Evolutionary conservation across 495 filamentous ascomycete genomes (phyloP).

Genomic region (Geoglossum glabrum): DNA sequence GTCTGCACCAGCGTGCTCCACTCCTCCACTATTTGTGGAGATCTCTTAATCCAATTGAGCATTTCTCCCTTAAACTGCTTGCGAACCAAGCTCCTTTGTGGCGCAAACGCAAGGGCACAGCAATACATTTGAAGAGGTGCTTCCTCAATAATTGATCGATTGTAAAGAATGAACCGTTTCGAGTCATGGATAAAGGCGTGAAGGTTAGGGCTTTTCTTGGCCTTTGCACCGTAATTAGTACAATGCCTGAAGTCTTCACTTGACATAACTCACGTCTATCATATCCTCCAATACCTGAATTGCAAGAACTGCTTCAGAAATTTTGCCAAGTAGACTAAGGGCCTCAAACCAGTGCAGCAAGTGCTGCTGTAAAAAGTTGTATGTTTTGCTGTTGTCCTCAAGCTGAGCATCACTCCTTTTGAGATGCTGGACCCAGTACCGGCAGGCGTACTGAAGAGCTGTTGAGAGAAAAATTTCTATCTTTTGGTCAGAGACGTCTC

Average conservation of each 20-base stretch:
- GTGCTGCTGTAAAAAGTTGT: background rate
- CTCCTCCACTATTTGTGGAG: background rate
- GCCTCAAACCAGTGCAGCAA: constrained; percentile 2
- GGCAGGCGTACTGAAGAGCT: constrained; percentile 23
- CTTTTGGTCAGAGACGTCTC: constrained; percentile 3
- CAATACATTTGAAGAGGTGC: constrained; percentile 17
- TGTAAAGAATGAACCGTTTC: constrained; percentile 18
- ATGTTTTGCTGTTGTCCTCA: background rate
- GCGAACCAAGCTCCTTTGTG: background rate
- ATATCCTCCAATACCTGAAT: background rate
- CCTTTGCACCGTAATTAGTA: background rate
- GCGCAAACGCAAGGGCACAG: background rate
- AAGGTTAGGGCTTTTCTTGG: background rate
- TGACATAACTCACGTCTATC: background rate
- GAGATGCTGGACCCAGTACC: constrained; percentile 27
- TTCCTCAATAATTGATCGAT: too few relatives aligned
- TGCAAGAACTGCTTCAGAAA: background rate
- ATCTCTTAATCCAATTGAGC: background rate
- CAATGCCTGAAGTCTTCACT: background rate
- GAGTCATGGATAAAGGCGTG: constrained; percentile 17
- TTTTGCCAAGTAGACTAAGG: background rate
- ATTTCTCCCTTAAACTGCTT: background rate
- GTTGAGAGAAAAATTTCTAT: constrained; percentile 14
- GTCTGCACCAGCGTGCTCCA: too few relatives aligned
- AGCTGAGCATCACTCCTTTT: constrained; percentile 11